These are phyloP conservation scores for Aspergillus fijiensis DNA, from an alignment of 2,329 filamentous ascomycete species.

Conservation along the genomic window DNA sequence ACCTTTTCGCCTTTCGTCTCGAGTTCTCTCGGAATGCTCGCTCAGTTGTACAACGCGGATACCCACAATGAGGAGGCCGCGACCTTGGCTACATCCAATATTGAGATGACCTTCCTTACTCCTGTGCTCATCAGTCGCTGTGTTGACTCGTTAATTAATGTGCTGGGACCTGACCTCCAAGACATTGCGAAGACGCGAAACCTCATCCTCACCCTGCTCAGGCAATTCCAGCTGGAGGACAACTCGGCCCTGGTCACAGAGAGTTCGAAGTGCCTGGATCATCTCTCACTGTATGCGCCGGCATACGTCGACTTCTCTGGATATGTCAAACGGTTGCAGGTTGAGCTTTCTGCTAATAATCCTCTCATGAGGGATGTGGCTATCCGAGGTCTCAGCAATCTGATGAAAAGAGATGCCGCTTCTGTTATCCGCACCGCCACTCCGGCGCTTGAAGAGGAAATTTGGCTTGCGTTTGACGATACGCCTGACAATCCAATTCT, in stretches of 20 bases:
- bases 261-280: constrained; percentile 80
- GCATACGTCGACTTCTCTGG: constrained; percentile 78
- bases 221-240: constrained; percentile 76
- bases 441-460: constrained; percentile 78
- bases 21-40: constrained; percentile 87
- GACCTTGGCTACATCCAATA: constrained; percentile 80
- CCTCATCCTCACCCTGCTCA: constrained; percentile 81
- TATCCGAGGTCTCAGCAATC: constrained; percentile 83
- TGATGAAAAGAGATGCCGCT: constrained; percentile 89
- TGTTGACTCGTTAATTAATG: constrained; percentile 94
- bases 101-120: constrained; percentile 81
- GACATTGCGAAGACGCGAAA: constrained; percentile 90
- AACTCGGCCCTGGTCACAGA: constrained; percentile 70
- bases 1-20: constrained; percentile 90
- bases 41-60: constrained; percentile 87
- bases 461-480: constrained; percentile 86
- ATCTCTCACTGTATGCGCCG: constrained; percentile 87
- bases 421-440: constrained; percentile 76
- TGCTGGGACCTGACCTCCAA: constrained; percentile 90
- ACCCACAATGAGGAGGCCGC: constrained; percentile 83
- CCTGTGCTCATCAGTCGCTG: constrained; percentile 80
- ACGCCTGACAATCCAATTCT: constrained; percentile 74
- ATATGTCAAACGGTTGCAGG: constrained; percentile 81
- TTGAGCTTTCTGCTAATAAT: constrained; percentile 69
- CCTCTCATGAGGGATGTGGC: constrained; percentile 73